phyloP scores from a whole-genome alignment of 495 filamentous ascomycete species.

The Neurospora tetraspora region DNA sequence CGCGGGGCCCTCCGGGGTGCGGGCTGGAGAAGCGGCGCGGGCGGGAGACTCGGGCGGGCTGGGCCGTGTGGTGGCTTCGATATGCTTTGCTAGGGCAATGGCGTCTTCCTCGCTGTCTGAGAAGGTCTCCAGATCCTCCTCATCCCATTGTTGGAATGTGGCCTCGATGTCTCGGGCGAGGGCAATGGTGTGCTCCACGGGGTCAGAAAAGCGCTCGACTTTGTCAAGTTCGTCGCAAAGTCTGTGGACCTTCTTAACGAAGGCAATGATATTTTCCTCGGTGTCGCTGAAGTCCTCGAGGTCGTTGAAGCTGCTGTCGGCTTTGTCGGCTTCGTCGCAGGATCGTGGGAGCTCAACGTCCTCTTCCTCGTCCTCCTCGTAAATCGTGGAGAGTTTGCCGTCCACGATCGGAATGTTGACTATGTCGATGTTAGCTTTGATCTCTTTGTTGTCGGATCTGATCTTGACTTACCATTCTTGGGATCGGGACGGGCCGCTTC shows the following conservation, averaged over 20 bases:
- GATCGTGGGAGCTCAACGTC: background rate
- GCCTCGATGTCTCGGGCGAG: background rate
- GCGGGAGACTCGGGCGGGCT: background rate
- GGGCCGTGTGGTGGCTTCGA: background rate
- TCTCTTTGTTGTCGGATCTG: background rate
- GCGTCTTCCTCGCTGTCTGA: background rate
- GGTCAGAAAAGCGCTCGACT: background rate
- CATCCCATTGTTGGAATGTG: background rate
- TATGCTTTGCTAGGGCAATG: fast-evolving
- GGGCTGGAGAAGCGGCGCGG: background rate
- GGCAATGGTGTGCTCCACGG: background rate
- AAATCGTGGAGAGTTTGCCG: background rate
- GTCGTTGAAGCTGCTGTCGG: background rate
- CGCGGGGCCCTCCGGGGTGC: background rate
- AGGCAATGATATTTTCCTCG: background rate
- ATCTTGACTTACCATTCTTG: background rate
- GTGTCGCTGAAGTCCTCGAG: background rate
- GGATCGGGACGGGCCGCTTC: background rate
- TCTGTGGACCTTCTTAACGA: background rate
- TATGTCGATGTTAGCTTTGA: background rate
- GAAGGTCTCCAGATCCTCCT: background rate
- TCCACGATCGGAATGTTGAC: background rate
- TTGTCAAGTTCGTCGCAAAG: background rate
- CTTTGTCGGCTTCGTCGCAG: background rate
- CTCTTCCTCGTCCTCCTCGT: background rate